Evolutionary conservation across 495 filamentous ascomycete species (phyloP), one percentile per base, ranked within the genome.

Genomic region (Podospora sp.): DNA sequence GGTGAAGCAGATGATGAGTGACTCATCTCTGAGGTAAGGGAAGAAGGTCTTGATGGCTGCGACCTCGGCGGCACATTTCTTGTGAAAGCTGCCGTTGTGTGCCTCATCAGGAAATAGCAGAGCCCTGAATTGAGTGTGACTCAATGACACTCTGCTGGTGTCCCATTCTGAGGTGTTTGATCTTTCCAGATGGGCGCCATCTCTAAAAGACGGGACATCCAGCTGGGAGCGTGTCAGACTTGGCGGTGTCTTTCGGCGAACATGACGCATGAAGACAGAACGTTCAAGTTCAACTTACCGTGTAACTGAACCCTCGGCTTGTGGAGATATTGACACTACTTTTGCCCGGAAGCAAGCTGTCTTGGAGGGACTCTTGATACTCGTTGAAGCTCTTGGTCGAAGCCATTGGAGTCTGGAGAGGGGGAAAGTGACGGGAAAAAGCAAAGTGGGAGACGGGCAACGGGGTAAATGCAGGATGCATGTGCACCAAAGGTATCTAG

Each of bases 11-110:
- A 70, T 64, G 0, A 33, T 58, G 20, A 72, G 18, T 9, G 36
- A 24, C 1, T 67, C 61, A 0, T 22, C 26, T 21, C 46, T 26
- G 33, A 72, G n/a, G 20, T 70, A 36, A 0, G 70, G 70, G 16
- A 72, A 72, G 52, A 68, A 72, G 29, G 65, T 65, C 26, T 25
- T 63, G 62, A 72, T 67, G 36, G 59, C 63, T 26, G 67, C 65
- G 16, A 68, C 70, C 46, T 72, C 70, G 40, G 62, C 70, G 9
- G 33, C 26, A 14, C 65, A 69, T 22, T 1, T 26, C 6, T 68
- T 55, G 55, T 60, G 53, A 36, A 72, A 72, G 40, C 18, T 24
- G n/a, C 63, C 51, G 50, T 56, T 29, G 9, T 27, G 27, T 1
- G 5, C 2, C 20, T 9, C 26, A 3, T 51, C 6, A 6, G 61